phyloP scores from a whole-genome alignment of 2,329 filamentous ascomycete genomes.

The Fusarium liriodendri region DNA sequence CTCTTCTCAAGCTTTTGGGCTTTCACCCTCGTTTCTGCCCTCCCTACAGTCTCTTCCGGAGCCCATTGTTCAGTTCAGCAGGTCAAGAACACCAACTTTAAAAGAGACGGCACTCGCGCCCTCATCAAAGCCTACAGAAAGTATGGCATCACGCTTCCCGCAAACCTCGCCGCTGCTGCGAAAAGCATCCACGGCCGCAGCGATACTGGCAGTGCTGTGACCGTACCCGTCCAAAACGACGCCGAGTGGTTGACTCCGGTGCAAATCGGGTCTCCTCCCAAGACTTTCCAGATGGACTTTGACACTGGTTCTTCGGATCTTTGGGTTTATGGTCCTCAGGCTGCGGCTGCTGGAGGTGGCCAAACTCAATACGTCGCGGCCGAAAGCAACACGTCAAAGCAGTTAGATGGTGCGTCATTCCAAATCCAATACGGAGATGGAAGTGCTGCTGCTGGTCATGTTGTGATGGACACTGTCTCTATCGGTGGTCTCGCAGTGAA shows the following conservation, averaged over 20 bases:
- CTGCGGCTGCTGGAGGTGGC: slow-evolving; percentile 50
- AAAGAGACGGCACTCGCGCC: slow-evolving; percentile 48
- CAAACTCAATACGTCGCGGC: slow-evolving; percentile 53
- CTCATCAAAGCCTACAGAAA: slow-evolving; percentile 51
- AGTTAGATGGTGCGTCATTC: slow-evolving; percentile 53
- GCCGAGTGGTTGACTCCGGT: slow-evolving; percentile 54
- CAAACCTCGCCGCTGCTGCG: slow-evolving; percentile 15
- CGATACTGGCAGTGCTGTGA: slow-evolving; percentile 44
- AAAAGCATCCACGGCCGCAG: slow-evolving; percentile 39
- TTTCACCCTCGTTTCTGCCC: slow-evolving; percentile 17
- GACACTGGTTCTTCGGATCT: slow-evolving; percentile 61
- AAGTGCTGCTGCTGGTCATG: slow-evolving; percentile 55
- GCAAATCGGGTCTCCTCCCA: slow-evolving; percentile 55
- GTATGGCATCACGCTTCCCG: slow-evolving; percentile 49
- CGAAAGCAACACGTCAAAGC: slow-evolving; percentile 52
- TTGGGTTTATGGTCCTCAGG: slow-evolving; percentile 61
- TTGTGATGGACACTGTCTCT: slow-evolving; percentile 56
- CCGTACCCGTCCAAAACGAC: slow-evolving; percentile 47
- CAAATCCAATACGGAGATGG: slow-evolving; percentile 59
- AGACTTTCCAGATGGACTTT: slow-evolving; percentile 56
- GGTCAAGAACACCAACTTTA: slow-evolving; percentile 50
- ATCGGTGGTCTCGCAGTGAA: slow-evolving; percentile 55
- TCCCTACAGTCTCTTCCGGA: slow-evolving; percentile 2
- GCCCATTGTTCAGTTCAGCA: slow-evolving; percentile 46
- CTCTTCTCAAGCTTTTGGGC: slow-evolving; percentile 24